Evolutionary conservation across 108 stramenopile genomes (phyloP), one percentile per base, ranked within the genome.

Genomic region (Nannochloropsis oceanica): DNA sequence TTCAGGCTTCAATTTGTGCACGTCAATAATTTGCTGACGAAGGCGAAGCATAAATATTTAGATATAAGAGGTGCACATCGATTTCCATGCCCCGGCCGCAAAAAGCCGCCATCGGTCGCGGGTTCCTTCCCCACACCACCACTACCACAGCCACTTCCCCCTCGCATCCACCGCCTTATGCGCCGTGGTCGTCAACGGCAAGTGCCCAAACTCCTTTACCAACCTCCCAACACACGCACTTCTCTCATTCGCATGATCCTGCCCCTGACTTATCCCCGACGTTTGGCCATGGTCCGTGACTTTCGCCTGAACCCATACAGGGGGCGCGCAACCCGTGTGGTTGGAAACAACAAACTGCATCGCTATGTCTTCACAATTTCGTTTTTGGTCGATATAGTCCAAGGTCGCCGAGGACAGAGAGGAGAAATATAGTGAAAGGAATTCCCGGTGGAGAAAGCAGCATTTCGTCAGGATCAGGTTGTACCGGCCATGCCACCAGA

Each of bases 301-400:
- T 73, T n/a, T 18, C 59, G 59, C 59, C 59, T 73, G 59, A 73
- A 89, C 86, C 89, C 89, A 90, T 24, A 90, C 14, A 22, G 89
- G 89, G 7, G 89, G 88, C 44, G 85, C 27, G 24, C 84, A 26
- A 27, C 34, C 22, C 34, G 83, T 84, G 43, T 81, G 42, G 59
- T 86, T 86, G 8, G 89, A 86, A 42, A 89, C 88, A n/a, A 91
- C 43, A 44, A 88, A 50, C 43, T 89, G 43, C 89, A 91, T 91
- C 22, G 84, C 87, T 27, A 91, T 73, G 88, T 91, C 90, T 81
- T 91, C 90, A 85, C 90, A 89, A 44, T 91, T 91, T 11, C 90
- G 84, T 44, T 85, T 44, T 79, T 43, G 43, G 85, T 91, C 90
- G 43, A 91, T 82, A 85, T 86, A 88, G 34, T 34, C 27, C 24